These are phyloP conservation scores for Clitopilus hobsonii DNA, from an alignment of 768 basidiomycete genomes.

Conservation along the genomic window DNA sequence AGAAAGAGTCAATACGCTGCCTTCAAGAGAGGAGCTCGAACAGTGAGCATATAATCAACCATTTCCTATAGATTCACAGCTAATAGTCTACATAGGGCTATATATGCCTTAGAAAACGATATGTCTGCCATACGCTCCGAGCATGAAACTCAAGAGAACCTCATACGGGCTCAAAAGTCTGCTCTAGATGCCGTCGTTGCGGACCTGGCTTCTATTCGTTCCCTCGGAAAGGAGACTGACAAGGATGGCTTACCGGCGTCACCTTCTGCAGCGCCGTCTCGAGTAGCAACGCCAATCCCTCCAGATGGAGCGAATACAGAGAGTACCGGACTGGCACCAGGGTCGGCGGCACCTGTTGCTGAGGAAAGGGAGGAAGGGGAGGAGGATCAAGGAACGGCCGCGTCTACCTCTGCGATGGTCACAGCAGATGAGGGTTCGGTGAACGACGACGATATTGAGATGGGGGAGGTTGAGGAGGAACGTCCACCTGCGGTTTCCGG, in stretches of 20 bases:
- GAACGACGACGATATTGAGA: conserved; percentile 72
- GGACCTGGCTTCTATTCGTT: conserved; percentile 56
- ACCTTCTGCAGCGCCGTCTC: conserved; percentile 37
- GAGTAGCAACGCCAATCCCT: conserved; percentile 45
- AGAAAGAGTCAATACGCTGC: conserved; percentile 77
- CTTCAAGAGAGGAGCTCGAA: conserved; percentile 72
- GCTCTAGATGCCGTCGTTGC: conserved; percentile 62
- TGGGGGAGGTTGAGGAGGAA: conserved; percentile 86
- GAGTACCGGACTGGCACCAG: conserved; percentile 1
- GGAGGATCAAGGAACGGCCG: conserved; percentile 26
- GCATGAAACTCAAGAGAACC: conserved; percentile 67
- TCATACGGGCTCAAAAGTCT: conserved; percentile 61
- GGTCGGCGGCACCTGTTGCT: conserved; percentile 3
- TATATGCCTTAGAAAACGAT: conserved; percentile 68
- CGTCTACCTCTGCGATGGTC: conserved; percentile 12
- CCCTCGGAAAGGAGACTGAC: conserved; percentile 57
- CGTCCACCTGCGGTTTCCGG: conserved; percentile 17
- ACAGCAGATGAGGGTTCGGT: conserved; percentile 15
- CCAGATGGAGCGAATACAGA: conserved; percentile 24
- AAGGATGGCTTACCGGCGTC: conserved; percentile 28
- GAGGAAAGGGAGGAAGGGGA: conserved; percentile 33
- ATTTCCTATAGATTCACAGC: neutral
- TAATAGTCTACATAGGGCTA: conserved; percentile 42
- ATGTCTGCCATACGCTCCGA: conserved; percentile 71
- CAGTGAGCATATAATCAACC: conserved; percentile 46